Evolutionary conservation across 495 filamentous ascomycete species (phyloP).

Genomic region (Neurospora sp.): DNA sequence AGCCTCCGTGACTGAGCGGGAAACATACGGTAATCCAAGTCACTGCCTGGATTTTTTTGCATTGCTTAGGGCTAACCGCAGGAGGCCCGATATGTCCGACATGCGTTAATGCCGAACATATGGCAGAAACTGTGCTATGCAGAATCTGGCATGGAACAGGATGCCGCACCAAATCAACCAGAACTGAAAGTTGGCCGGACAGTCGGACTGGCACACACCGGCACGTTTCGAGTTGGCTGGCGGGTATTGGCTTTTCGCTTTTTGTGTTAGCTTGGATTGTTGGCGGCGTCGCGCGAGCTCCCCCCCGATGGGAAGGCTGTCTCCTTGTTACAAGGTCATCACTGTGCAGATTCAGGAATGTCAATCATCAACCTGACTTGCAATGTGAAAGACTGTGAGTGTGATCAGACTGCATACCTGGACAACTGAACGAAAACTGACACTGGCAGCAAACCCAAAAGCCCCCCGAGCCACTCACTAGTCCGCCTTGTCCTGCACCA

Average conservation of each 20-base stretch:
- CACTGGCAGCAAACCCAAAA: neutral
- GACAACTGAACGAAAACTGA: neutral
- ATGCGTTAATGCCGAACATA: too few relatives aligned
- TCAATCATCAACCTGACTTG: neutral
- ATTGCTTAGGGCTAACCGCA: too few relatives aligned
- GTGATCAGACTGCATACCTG: neutral
- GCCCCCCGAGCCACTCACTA: neutral
- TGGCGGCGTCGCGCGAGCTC: too few relatives aligned
- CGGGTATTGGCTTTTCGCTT: neutral
- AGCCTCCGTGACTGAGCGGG: neutral
- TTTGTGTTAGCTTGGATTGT: neutral
- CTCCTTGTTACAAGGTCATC: neutral
- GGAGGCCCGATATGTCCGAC: too few relatives aligned
- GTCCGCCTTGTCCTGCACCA: slow-evolving; percentile 25
- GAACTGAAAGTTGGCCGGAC: neutral
- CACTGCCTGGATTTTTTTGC: too few relatives aligned
- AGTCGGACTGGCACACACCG: neutral
- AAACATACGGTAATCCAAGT: neutral
- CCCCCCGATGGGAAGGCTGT: neutral
- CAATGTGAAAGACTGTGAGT: neutral
- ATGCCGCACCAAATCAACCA: too few relatives aligned
- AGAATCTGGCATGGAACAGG: neutral
- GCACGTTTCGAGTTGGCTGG: neutral
- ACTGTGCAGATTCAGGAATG: neutral
- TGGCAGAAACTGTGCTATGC: neutral